These are phyloP conservation scores for Clitoria ternatea DNA, from an alignment of 306 rosid species.

Conservation along the genomic window DNA sequence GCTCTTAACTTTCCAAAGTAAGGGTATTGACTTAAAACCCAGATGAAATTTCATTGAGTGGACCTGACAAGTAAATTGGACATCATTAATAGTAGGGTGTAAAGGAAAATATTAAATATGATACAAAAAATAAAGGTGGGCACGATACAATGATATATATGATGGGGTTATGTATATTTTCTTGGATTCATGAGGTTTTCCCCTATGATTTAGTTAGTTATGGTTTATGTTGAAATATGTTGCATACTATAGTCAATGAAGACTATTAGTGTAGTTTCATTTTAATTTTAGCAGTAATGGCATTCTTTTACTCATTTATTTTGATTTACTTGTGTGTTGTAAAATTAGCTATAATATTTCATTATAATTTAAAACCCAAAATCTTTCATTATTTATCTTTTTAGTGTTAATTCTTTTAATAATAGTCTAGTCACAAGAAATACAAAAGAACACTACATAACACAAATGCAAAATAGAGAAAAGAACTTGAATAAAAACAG, in stretches of 20 bases:
- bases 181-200: constrained; percentile 51
- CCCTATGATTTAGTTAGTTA: constrained; percentile 56
- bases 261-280: constrained; percentile 53
- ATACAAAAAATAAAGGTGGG: constrained; percentile 47
- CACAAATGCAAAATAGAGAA: too few species aligned
- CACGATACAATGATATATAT: constrained; percentile 39
- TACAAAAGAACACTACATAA: too few species aligned
- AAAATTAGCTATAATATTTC: too few species aligned
- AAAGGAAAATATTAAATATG: constrained; percentile 42
- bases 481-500: too few species aligned
- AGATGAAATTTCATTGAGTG: constrained; percentile 46
- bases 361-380: too few species aligned
- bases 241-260: constrained; percentile 51
- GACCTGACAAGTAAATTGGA: constrained; percentile 32
- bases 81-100: constrained; percentile 50
- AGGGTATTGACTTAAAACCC: constrained; percentile 83
- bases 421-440: too few species aligned
- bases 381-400: too few species aligned
- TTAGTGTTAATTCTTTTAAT: too few species aligned
- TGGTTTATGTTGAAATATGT: constrained; percentile 59
- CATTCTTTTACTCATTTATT: constrained; percentile 42
- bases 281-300: constrained; percentile 76
- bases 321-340: constrained; percentile 40
- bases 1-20: constrained; percentile 89
- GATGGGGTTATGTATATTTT: constrained; percentile 62